Conservation (phyloP, 305 asterid genomes). For the Nicotiana rustica region DNA sequence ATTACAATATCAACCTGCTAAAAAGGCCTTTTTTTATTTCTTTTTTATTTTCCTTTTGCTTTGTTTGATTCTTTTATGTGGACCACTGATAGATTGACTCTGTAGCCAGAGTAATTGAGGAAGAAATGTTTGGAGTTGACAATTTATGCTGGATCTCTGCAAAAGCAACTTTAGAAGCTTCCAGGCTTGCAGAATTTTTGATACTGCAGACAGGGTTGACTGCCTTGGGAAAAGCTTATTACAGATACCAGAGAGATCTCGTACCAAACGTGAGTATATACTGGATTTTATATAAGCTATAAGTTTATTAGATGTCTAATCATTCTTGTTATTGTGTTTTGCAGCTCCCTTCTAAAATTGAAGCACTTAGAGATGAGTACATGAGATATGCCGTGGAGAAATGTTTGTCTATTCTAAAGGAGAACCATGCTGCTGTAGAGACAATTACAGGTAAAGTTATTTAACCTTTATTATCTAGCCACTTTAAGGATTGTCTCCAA, state of each 20-base stretch:
- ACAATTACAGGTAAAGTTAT: constrained; percentile 69
- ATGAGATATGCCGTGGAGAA: constrained; percentile 88
- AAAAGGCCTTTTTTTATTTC: constrained; percentile 22
- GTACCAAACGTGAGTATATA: constrained; percentile 84
- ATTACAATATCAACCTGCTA: neutral
- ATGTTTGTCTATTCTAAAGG: constrained; percentile 71
- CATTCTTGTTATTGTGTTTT: constrained; percentile 35
- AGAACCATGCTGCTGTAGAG: constrained; percentile 84
- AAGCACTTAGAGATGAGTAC: constrained; percentile 95
- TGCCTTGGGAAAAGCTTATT: constrained; percentile 91
- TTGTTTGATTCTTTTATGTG: constrained; percentile 24
- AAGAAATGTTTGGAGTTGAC: constrained; percentile 92
- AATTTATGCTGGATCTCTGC: constrained; percentile 96
- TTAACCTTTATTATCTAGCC: constrained; percentile 7
- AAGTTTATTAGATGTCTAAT: neutral
- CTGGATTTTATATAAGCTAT: constrained; percentile 19
- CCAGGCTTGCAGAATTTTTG: constrained; percentile 78
- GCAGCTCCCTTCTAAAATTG: constrained; percentile 91
- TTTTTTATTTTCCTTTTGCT: constrained; percentile 31
- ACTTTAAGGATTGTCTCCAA: neutral
- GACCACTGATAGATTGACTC: constrained; percentile 42
- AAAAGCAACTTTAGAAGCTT: constrained; percentile 88
- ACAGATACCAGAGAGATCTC: constrained; percentile 79
- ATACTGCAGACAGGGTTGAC: constrained; percentile 98
- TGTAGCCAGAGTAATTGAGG: constrained; percentile 98